Evolutionary conservation across 805 yeast genomes (phyloP).

Genomic region (Candida vartiovaarae): DNA sequence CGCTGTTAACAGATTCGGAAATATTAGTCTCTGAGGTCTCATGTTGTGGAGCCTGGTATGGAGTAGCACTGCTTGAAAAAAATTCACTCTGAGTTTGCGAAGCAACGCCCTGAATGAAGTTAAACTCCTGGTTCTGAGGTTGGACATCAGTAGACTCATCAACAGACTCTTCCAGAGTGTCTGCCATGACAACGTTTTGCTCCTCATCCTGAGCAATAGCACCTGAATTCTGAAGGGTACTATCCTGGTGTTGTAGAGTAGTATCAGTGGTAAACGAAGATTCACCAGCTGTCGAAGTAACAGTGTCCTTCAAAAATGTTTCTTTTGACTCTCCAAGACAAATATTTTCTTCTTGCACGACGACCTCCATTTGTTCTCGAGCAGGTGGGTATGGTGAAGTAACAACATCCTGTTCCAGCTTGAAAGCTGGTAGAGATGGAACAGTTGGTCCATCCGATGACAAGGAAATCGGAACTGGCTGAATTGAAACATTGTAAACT

Average conservation of each 20-base stretch:
- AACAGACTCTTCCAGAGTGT: neutral
- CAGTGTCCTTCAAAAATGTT: neutral
- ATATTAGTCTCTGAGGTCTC: constrained; percentile 4
- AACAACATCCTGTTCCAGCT: no score
- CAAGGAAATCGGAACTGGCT: no score
- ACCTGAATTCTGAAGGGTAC: neutral
- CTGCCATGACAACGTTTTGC: neutral
- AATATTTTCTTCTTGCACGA: no score
- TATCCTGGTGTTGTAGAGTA: neutral
- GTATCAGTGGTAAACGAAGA: constrained; percentile 5
- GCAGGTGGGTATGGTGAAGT: no score
- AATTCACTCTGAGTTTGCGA: constrained; percentile 10
- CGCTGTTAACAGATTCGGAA: constrained; percentile 3
- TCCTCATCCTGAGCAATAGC: neutral
- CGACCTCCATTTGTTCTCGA: no score
- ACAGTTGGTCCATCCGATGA: no score
- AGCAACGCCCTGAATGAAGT: no score
- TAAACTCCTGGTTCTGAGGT: neutral
- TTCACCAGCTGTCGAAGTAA: neutral
- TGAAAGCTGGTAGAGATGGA: no score
- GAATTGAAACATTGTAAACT: no score
- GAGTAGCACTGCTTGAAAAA: constrained; percentile 11
- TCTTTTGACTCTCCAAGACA: no score
- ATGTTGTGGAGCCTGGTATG: constrained; percentile 11
- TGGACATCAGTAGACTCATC: neutral